Evolutionary conservation across 1,139 yeast species (phyloP), one percentile per base, ranked within the genome.

Genomic region (Diutina mesorugosa): DNA sequence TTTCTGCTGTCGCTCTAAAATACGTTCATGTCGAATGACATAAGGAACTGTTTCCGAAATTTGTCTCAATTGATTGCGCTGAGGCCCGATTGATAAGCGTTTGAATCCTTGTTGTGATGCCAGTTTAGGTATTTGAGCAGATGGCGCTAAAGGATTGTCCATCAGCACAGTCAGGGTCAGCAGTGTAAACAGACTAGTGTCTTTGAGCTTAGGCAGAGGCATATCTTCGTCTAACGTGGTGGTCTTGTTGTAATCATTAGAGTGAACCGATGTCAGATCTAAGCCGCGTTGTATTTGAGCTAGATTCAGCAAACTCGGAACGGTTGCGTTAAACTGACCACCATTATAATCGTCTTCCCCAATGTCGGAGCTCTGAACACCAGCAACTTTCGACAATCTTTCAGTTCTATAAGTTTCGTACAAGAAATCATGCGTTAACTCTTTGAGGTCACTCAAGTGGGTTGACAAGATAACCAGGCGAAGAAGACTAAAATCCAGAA

Each of bases 361-460:
- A 26, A 71, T 72, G 4, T 47, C 50, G 14, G 16, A 12, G 29
- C 26, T 28, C 14, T 21, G 50, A 3, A 50, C 53, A 7, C 88
- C 86, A 8, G 80, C 75, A 47, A 77, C 81, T 61, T 72, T 73
- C 47, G 77, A 73, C 62, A 91, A 79, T 55, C 95, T 85, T 66
- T 88, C 95, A 4, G 98, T 89, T 73, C 99, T 85, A 71, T 93
- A 93, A 60, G 86, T 84, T 70, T 93, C 99, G 68, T 93, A 93
- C 61, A 91, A 76, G 64, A 88, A 83, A 67, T 90, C 97, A 67
- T 90, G 97, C 28, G 98, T 93, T 67, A 85, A 82, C 66, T 93
- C 98, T 69, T 91, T 89, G 69, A 93, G 80, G 67, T 93, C 99
- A 66, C 88, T 91, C 64, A 93, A 77, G 68, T 93, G 99, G n/a